Evolutionary conservation across 2,329 filamentous ascomycete genomes (phyloP), one percentile per base, ranked within the genome.

Genomic region (Aspergillus clavatus): DNA sequence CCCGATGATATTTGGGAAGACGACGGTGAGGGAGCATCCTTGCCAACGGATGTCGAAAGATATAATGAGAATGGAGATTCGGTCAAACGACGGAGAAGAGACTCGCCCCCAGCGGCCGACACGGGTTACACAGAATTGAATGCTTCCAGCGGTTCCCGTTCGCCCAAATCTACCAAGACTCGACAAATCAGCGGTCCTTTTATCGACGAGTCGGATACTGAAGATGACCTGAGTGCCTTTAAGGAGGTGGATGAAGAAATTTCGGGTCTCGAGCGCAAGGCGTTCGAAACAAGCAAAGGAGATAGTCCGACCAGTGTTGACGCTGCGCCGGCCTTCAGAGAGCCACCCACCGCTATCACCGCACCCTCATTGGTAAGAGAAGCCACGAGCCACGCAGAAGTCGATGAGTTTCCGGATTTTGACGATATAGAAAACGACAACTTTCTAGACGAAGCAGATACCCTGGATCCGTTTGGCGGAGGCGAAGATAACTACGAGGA

Each of bases 341-440:
- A 54, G 48, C 46, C 41, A 48, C 45, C 47, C 48, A 46, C 56
- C 48, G 50, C 56, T 46, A 43, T 50, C 45, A 46, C 46, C 45
- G 50, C 55, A 51, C 75, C 65, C 68, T 67, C 56, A 49, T 59
- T 66, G 70, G 80, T 71, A 67, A 75, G 62, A 73, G 75, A 66
- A 72, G 73, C 55, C 61, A 75, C 65, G 58, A 76, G 60, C 59
- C 61, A 69, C 49, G 55, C 65, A 46, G 73, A 59, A 51, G 53
- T 67, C 47, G 67, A 77, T 55, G 76, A 78, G 40, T 75, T 72
- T 67, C 69, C 66, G 48, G 73, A 73, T 55, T 79, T 79, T 59
- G 79, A 78, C 52, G 76, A 78, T 61, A 66, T 84, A 55, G 82
- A 86, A 55, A 79, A 82, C 14, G 75, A 81, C 11, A 72, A 79